Conservation (phyloP, 176 grass and related monocot genomes). For the Triticum turgidum region DNA sequence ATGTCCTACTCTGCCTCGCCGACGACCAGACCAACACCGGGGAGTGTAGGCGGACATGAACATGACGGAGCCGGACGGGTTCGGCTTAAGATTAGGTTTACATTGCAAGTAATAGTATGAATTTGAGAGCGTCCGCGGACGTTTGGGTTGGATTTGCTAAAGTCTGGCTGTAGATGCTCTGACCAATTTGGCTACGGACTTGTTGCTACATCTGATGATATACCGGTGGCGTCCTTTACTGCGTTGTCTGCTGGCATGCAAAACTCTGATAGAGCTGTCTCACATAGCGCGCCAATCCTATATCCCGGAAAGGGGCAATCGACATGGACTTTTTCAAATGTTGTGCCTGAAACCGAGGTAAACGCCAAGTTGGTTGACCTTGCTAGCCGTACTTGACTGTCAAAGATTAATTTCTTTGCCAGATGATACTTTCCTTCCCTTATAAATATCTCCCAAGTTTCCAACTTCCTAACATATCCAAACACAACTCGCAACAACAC, state of each 20-base stretch:
- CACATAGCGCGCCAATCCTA: background rate
- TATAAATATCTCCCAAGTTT: slow-evolving; percentile 29
- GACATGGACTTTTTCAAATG: slow-evolving; percentile 19
- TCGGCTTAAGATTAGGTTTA: too few species aligned
- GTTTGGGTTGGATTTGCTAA: too few species aligned
- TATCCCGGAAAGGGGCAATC: background rate
- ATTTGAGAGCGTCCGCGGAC: too few species aligned
- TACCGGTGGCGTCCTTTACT: background rate
- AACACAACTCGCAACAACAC: background rate
- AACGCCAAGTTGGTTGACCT: slow-evolving; percentile 25
- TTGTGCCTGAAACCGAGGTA: slow-evolving; percentile 26
- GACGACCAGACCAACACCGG: too few species aligned
- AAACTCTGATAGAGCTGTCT: background rate
- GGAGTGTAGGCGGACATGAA: too few species aligned
- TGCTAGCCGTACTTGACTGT: background rate
- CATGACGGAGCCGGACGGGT: too few species aligned
- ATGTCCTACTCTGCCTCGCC: too few species aligned
- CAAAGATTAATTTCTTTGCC: background rate
- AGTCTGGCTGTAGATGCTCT: too few species aligned
- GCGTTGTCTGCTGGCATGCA: background rate
- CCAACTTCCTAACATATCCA: background rate
- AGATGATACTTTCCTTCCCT: background rate
- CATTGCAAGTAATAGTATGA: too few species aligned
- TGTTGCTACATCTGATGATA: background rate
- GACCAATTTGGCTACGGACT: background rate